Base-by-base conservation (phyloP, 148 eudicot genomes). In the Dysphania ambrosioides region DNA sequence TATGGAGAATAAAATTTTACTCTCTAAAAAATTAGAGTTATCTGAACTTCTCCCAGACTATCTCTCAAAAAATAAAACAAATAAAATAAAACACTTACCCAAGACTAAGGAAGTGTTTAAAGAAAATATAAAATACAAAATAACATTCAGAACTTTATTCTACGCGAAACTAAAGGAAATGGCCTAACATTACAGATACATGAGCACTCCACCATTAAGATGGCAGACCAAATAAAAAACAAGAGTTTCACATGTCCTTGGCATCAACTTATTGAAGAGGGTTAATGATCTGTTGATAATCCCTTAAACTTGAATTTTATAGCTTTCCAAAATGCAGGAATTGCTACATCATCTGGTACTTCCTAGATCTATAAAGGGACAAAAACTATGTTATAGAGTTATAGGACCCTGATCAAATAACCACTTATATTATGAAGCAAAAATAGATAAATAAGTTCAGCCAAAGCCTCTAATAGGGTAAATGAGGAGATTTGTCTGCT, bases 241-340 rank as follows among this genome's bases (percentile, higher is more conserved):
- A n/a, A n/a, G n/a, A n/a, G n/a, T n/a, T n/a, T n/a, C n/a, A n/a
- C n/a, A n/a, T n/a, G n/a, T n/a, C n/a, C n/a, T 8, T 29, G 29
- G 56, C 34, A 76, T 15, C 4, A 8, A 47, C 57, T 8, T 74
- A 30, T 58, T 70, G 32, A 40, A 26, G 27, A n/a, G 32, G 2
- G 2, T 32, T 59, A 23, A 66, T 66, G 6, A 44, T 26, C 53
- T 62, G 23, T 58, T 7, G 40, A 26, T 34, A 71, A 51, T 77
- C 71, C 69, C 73, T n/a, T 49, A 18, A 83, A 85, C 83, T 90
- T 91, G 71, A 69, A 82, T 73, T 75, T 90, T 21, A 94, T 83
- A 60, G 96, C 98, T 71, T 88, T 86, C 98, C 98, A 94, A 77
- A 94, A 91, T 32, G 97, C 90, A 81, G 98, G 98, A 77, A 94